phyloP scores from a whole-genome alignment of 116 monocot genomes.

The Cymodocea nodosa region DNA sequence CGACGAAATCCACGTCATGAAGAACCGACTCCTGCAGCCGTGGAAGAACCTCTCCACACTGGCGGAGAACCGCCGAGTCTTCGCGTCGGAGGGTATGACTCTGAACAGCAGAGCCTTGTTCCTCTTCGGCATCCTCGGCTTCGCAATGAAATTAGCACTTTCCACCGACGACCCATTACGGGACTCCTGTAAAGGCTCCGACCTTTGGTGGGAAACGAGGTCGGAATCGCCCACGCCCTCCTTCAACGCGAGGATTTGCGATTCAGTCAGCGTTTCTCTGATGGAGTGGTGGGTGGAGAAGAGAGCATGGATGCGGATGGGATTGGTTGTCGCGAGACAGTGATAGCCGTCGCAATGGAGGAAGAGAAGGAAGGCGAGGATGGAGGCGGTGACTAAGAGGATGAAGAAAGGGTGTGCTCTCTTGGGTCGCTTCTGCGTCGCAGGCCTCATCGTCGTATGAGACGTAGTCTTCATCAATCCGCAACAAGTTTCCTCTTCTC shows the following conservation, averaged over 20 bases:
- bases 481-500: no score
- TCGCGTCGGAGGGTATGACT: conserved; percentile 8
- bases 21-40: conserved; percentile 38
- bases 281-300: not conserved
- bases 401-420: conserved; percentile 11
- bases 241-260: not conserved
- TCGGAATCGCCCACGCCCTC: not conserved
- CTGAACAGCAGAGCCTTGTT: not conserved
- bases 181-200: not conserved
- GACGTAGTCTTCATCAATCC: no score
- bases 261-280: not conserved
- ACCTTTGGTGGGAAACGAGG: not conserved
- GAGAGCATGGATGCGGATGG: not conserved
- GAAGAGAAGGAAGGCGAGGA: conserved; percentile 6
- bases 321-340: no score
- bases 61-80: conserved; percentile 15
- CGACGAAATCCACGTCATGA: conserved; percentile 76
- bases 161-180: not conserved
- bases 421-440: conserved; percentile 2
- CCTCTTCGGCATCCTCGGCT: not conserved
- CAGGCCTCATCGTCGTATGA: no score
- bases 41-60: conserved; percentile 30
- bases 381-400: conserved; percentile 11
- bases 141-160: no score
- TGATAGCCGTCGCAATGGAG: conserved; percentile 6